Percentiles rank a stretch among this genome's conserved stretches.
phyloP scores from a whole-genome alignment of 192 early-diverging fungal species.

The Phlyctochytrium arcticum region DNA sequence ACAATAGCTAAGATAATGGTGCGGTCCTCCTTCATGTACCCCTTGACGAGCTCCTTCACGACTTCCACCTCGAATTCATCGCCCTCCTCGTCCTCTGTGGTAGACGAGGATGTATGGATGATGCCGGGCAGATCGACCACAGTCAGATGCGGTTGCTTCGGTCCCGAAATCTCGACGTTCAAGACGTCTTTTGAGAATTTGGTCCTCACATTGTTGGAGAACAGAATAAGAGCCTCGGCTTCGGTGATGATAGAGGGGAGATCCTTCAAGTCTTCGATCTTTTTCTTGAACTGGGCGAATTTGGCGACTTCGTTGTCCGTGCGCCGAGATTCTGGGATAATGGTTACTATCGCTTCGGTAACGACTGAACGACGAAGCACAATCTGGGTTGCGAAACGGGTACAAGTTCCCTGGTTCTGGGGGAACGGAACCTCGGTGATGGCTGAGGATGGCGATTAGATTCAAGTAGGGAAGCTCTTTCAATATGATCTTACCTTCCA shows the following conservation, averaged over 20 bases:
- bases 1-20: conserved; percentile 34
- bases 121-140: conserved; percentile 32
- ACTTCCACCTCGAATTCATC: conserved; percentile 2
- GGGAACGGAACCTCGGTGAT: not conserved
- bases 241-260: not conserved
- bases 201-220: not conserved
- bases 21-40: conserved; percentile 18
- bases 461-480: too few species aligned
- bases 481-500: too few species aligned
- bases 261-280: not conserved
- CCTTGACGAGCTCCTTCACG: conserved; percentile 8
- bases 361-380: not conserved
- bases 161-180: conserved; percentile 13
- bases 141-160: conserved; percentile 18
- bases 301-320: not conserved
- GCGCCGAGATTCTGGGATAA: too few species aligned
- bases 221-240: not conserved
- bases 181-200: conserved; percentile 18
- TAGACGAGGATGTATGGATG: too few species aligned
- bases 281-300: not conserved
- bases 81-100: conserved; percentile 20
- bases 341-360: not conserved
- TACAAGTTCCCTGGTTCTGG: not conserved
- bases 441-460: too few species aligned
- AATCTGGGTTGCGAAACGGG: not conserved